Evolutionary conservation across 139 green algal species (phyloP), one percentile per base, ranked within the genome.

Genomic region (Closterium sp.): DNA sequence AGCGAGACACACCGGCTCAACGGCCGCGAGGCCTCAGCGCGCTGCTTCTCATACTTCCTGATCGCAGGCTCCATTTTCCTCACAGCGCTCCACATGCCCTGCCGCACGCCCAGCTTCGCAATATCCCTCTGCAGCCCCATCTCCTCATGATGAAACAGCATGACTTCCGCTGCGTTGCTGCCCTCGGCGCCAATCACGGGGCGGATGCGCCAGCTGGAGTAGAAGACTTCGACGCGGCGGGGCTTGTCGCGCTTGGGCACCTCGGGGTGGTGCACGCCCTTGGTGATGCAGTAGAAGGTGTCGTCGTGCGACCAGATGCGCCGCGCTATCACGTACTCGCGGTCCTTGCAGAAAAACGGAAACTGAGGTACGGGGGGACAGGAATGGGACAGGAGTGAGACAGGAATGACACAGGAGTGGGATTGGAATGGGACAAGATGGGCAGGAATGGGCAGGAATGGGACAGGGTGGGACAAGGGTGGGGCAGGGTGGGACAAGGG

Each of bases 281-380:
- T 95, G 32, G 92, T 95, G 28, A 95, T 88, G 89, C 89, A 93
- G 86, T 93, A 95, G 89, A 91, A 95, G n/a, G 89, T 91, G 42
- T 50, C 85, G 89, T 90, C 45, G 4, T 42, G 29, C 45, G 70
- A 88, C 89, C 89, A 95, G 50, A 91, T 93, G 70, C 92, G 85
- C 22, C 92, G 89, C 22, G 85, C 92, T n/a, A 95, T 91, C 28
- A 95, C 90, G 85, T 95, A 95, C 34, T 95, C 92, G 24, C 92
- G 89, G 30, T 93, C 62, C 38, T 89, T 89, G 90, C 92, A 95
- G 92, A 93, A 93, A 42, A 91, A 89, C 24, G 92, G 92, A 32
- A 95, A 95, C 92, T 94, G 91, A 86, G 86, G 38, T 87, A 87
- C 85, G 3, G 32, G 2, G 3, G 32, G 32, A 38, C 32, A 38